phyloP scores from a whole-genome alignment of 225 moss, liverwort and hornwort genomes.

The Neckera pumila region DNA sequence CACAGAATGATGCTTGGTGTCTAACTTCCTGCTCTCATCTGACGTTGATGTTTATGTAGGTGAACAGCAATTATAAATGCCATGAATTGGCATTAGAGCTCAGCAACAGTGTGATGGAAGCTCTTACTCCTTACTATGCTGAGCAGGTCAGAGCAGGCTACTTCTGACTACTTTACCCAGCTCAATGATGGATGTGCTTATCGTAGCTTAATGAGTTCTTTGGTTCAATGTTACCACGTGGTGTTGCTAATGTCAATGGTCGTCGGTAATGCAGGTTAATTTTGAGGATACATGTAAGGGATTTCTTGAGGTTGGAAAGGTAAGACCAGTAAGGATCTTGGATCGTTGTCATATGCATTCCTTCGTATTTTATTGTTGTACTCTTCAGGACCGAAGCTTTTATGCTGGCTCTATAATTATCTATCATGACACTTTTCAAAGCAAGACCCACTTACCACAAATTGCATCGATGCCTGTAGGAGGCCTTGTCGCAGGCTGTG shows the following conservation, averaged over 20 bases:
- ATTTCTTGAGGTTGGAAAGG: conserved; percentile 98
- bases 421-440: neutral
- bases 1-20: neutral
- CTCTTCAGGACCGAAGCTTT: neutral
- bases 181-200: neutral
- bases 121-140: conserved; percentile 93
- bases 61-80: conserved; percentile 94
- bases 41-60: conserved; percentile 29
- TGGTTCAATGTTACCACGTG: neutral
- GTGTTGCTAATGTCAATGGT: neutral
- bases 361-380: neutral
- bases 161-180: neutral
- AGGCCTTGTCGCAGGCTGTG: conserved; percentile 87
- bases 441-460: neutral
- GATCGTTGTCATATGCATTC: neutral
- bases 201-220: neutral
- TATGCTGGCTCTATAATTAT: neutral
- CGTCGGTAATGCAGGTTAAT: conserved; percentile 66
- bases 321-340: conserved; percentile 1
- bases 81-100: conserved; percentile 90
- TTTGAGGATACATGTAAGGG: conserved; percentile 99
- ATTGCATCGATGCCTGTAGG: conserved; percentile 35
- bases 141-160: conserved; percentile 62
- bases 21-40: neutral
- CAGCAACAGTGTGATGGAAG: conserved; percentile 91